These are phyloP conservation scores for Pascua guehoae DNA, from an alignment of 1,284 basidiomycete genomes.

Conservation along the genomic window DNA sequence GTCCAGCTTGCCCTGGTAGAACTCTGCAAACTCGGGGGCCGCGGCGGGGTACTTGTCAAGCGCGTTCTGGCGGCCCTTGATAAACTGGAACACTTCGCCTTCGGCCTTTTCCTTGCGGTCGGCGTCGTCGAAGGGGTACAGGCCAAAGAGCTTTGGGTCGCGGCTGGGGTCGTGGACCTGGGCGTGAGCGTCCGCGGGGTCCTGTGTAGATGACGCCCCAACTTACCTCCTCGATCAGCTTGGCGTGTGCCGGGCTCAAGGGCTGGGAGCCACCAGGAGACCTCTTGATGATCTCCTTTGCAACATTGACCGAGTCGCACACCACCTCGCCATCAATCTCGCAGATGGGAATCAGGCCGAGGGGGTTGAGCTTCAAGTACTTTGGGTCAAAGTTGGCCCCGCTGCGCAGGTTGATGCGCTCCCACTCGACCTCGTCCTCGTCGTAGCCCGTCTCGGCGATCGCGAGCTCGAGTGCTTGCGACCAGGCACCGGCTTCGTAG, in stretches of 20 bases:
- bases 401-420: conserved; percentile 32
- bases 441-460: conserved; percentile 36
- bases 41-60: conserved; percentile 37
- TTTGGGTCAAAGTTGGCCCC: conserved; percentile 63
- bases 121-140: conserved; percentile 55
- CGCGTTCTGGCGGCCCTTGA: conserved; percentile 52
- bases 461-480: conserved; percentile 41
- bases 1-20: conserved; percentile 56
- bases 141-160: conserved; percentile 58
- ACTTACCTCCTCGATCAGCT: not conserved
- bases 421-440: conserved; percentile 29
- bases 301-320: conserved; percentile 24
- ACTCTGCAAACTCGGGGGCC: conserved; percentile 53
- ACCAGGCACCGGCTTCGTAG: conserved; percentile 39
- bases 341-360: conserved; percentile 57
- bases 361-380: conserved; percentile 58
- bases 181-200: conserved; percentile 54
- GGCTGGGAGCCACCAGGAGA: conserved; percentile 32
- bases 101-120: conserved; percentile 54
- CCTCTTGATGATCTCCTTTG: conserved; percentile 30
- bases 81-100: conserved; percentile 50
- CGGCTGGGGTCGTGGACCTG: conserved; percentile 56
- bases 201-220: not conserved
- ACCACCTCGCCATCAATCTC: conserved; percentile 45
- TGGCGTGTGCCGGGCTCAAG: conserved; percentile 24